Conservation (phyloP, 768 basidiomycete species). For the Mycena polygramma region DNA sequence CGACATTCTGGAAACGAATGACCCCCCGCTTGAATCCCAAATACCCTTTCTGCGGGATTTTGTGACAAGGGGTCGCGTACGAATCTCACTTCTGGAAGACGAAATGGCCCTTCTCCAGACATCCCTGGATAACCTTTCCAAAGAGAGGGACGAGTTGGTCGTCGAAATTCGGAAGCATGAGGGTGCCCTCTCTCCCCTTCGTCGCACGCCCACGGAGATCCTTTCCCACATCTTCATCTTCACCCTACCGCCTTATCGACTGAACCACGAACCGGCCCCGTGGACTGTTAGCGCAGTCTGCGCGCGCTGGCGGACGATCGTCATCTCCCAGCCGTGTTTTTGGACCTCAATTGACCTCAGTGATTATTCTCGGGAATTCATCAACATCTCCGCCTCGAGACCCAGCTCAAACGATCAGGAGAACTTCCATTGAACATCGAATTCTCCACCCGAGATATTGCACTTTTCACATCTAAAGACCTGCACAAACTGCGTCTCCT, state of each 20-base stretch:
- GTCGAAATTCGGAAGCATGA: no score
- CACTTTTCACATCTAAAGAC: background rate
- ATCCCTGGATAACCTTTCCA: no score
- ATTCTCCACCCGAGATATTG: background rate
- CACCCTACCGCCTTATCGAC: no score
- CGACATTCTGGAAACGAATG: slow-evolving; percentile 8
- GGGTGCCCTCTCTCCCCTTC: no score
- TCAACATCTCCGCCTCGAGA: background rate
- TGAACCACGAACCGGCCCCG: no score
- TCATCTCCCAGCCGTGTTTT: background rate
- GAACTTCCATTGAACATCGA: background rate
- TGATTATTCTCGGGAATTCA: background rate
- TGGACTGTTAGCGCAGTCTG: background rate
- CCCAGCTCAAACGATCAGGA: background rate
- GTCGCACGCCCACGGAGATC: no score
- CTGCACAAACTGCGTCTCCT: background rate
- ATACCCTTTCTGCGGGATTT: slow-evolving; percentile 13
- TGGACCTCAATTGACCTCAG: no score
- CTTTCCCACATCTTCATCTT: no score
- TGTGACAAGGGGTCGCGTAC: background rate
- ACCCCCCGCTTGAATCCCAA: slow-evolving; percentile 4
- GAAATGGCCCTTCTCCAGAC: no score
- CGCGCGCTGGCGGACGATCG: background rate
- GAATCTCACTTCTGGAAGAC: background rate
- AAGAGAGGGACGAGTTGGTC: no score